These are phyloP conservation scores for Vitis amurensis DNA, from an alignment of 164 flowering plant species.

Conservation along the genomic window DNA sequence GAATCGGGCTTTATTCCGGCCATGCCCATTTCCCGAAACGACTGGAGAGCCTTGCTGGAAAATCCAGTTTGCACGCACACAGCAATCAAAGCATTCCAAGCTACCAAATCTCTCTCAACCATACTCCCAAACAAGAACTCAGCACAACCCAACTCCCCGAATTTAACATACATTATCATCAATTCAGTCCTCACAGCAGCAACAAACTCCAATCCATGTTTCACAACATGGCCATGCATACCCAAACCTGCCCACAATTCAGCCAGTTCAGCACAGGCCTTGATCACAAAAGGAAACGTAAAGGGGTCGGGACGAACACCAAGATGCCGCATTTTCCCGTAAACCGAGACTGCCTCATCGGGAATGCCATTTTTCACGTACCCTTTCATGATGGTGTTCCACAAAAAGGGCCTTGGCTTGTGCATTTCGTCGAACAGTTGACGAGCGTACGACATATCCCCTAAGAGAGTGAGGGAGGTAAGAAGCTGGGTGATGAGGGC, in stretches of 20 bases:
- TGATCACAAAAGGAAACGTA: slow-evolving; percentile 42
- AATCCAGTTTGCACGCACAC: slow-evolving; percentile 36
- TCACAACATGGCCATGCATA: slow-evolving; percentile 33
- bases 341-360: slow-evolving; percentile 23
- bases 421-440: slow-evolving; percentile 44
- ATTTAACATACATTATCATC: slow-evolving; percentile 36
- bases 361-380: slow-evolving; percentile 31
- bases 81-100: slow-evolving; percentile 52
- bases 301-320: slow-evolving; percentile 43
- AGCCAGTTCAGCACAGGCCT: slow-evolving; percentile 27
- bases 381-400: slow-evolving; percentile 48
- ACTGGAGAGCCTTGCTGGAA: slow-evolving; percentile 29
- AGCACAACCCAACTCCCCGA: slow-evolving; percentile 33
- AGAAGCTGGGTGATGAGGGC: slow-evolving; percentile 39
- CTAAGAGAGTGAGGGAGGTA: slow-evolving; percentile 15
- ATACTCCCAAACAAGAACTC: slow-evolving; percentile 32
- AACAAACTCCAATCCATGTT: slow-evolving; percentile 38
- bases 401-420: slow-evolving; percentile 37
- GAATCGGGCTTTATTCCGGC: slow-evolving; percentile 29
- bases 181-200: slow-evolving; percentile 37
- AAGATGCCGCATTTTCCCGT: slow-evolving; percentile 21
- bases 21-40: slow-evolving; percentile 29
- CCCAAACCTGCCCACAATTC: slow-evolving; percentile 19
- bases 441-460: slow-evolving; percentile 39
- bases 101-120: slow-evolving; percentile 37